Conservation (phyloP, 495 filamentous ascomycete species). For the Aspergillus campestris region DNA sequence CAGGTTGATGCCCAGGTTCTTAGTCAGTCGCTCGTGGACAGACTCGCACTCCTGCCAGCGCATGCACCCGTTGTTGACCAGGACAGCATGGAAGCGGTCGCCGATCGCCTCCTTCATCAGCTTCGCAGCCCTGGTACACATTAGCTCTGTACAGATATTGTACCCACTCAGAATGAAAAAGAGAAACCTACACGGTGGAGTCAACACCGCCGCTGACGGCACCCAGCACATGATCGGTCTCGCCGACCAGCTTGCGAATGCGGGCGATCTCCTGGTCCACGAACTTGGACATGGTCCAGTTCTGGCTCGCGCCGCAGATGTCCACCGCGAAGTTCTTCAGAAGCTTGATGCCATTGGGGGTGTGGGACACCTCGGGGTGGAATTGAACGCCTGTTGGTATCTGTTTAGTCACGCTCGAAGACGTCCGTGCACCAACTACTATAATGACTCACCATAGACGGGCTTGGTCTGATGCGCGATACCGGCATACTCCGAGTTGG, state of each 20-base stretch:
- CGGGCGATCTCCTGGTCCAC: conserved; percentile 66
- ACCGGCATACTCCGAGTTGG: conserved; percentile 69
- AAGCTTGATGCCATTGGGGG: conserved; percentile 47
- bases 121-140: conserved; percentile 53
- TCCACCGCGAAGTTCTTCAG: conserved; percentile 73
- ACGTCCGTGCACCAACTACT: not conserved
- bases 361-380: conserved; percentile 79
- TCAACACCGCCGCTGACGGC: conserved; percentile 90
- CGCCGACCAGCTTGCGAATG: conserved; percentile 70
- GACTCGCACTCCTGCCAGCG: conserved; percentile 73
- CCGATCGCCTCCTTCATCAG: conserved; percentile 80
- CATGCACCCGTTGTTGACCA: conserved; percentile 85
- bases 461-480: conserved; percentile 67
- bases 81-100: conserved; percentile 78
- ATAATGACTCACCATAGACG: conserved; percentile 30
- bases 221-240: conserved; percentile 72
- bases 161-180: too few species aligned
- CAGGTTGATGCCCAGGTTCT: conserved; percentile 82
- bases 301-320: conserved; percentile 63
- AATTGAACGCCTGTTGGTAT: conserved; percentile 61
- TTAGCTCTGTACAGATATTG: not conserved
- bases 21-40: conserved; percentile 65
- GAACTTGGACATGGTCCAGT: conserved; percentile 82
- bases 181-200: conserved; percentile 53
- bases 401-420: not conserved